phyloP scores from a whole-genome alignment of 2,329 filamentous ascomycete species.

The Penicillium rolfsii region DNA sequence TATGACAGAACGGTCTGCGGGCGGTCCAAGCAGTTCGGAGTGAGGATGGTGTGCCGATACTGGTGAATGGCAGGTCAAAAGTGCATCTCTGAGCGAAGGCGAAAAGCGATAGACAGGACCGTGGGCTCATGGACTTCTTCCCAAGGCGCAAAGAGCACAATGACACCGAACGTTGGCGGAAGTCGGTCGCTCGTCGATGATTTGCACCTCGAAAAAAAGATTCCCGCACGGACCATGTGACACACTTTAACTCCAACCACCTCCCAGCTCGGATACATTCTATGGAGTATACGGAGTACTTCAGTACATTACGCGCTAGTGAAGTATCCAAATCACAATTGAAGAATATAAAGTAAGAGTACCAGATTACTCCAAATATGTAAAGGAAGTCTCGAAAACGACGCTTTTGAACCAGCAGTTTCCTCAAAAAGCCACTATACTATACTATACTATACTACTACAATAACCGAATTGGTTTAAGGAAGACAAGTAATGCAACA shows the following conservation, averaged over 20 bases:
- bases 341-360: too few relatives aligned
- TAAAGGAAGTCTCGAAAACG: too few relatives aligned
- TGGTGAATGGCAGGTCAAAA: slow-evolving; percentile 7
- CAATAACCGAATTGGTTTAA: too few relatives aligned
- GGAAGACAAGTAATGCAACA: too few relatives aligned
- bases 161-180: neutral
- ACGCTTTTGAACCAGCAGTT: too few relatives aligned
- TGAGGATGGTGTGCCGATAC: slow-evolving; percentile 7
- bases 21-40: neutral
- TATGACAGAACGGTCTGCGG: slow-evolving; percentile 16
- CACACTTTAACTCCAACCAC: neutral
- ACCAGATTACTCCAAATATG: too few relatives aligned
- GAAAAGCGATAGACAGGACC: slow-evolving; percentile 7
- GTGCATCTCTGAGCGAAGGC: slow-evolving; percentile 15
- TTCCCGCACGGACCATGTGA: slow-evolving; percentile 26
- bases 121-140: slow-evolving; percentile 22
- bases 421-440: too few relatives aligned
- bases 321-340: too few relatives aligned
- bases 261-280: neutral
- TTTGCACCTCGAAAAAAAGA: slow-evolving; percentile 18
- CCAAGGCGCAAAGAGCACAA: neutral
- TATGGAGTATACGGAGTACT: too few relatives aligned
- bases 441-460: too few relatives aligned
- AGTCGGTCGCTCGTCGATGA: neutral
- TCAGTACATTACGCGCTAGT: too few relatives aligned